Evolutionary conservation across 257 asterid species (phyloP), one percentile per base, ranked within the genome.

Genomic region (Fraxinus americana): DNA sequence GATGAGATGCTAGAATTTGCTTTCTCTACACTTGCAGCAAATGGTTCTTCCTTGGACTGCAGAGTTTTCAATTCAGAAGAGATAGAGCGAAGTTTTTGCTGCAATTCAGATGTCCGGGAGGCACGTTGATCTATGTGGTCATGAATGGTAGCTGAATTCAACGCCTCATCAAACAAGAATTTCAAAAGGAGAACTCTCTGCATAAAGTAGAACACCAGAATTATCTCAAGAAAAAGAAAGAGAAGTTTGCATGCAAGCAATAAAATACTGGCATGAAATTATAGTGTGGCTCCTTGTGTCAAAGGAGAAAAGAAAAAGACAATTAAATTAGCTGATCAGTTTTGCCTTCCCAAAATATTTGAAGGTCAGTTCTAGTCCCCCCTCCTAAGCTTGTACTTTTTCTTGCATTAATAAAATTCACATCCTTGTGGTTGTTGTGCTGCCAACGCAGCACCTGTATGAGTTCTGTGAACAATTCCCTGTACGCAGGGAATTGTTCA

Each of bases 151-250:
- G 92, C 90, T 71, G 97, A 87, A 75, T 86, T 90, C 50, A 92
- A 82, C 45, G 88, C 92, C 81, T 92, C 99, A 30, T 92, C 98
- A 52, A 89, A 93, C 79, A 96, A 85, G 91, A 93, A 96, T 82
- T 91, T 96, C 92, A 92, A 72, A 75, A 96, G 85, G 90, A 86
- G 88, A 73, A 91, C 82, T 77, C 97, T 92, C 99, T 96, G 98
- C 86, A 87, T 70, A 81, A 84, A 70, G 66, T 36, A 83, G 80
- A 76, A 75, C 63, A 30, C 70, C 30, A 80, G 75, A 65, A 39
- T 38, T 75, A 41, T 50, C 43, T 48, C 45, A 14, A 41, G 67
- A 41, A 75, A 78, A 78, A 61, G 68, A 38, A 72, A 36, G 70
- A 72, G 74, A 71, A 38, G 48, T 41, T 41, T 73, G 75, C 67